phyloP scores from a whole-genome alignment of 2,329 filamentous ascomycete species.

The Tolypocladium guangdongense region DNA sequence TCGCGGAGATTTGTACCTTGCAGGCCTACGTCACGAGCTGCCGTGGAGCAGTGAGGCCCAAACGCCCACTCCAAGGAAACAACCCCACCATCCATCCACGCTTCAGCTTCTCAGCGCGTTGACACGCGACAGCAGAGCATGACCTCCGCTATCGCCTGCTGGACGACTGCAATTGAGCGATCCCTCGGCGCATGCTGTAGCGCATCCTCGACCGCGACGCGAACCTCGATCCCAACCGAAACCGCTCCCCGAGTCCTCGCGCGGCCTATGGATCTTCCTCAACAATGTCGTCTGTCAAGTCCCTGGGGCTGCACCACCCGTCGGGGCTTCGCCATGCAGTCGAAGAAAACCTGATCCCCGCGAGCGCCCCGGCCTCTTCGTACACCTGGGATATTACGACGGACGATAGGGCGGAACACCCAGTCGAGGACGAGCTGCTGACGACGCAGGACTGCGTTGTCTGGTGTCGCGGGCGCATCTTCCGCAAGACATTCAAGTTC shows the following conservation, averaged over 20 bases:
- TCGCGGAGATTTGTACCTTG: not conserved
- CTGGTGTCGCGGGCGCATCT: constrained; percentile 78
- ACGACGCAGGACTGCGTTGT: constrained; percentile 66
- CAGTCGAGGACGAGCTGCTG: constrained; percentile 67
- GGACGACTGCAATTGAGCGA: not conserved
- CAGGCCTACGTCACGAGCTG: not conserved
- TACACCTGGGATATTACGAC: constrained; percentile 66
- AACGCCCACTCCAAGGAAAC: not conserved
- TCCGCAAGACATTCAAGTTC: constrained; percentile 79
- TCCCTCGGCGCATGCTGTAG: not conserved
- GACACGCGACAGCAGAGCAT: not conserved
- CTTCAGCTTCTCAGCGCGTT: not conserved
- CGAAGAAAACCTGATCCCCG: constrained; percentile 63
- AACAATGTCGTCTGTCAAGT: constrained; percentile 79
- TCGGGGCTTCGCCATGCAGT: constrained; percentile 74
- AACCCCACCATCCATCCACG: not conserved
- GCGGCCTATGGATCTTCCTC: constrained; percentile 20
- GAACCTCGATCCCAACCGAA: not conserved
- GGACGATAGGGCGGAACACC: constrained; percentile 25
- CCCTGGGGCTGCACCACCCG: constrained; percentile 83
- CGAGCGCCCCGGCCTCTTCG: constrained; percentile 50
- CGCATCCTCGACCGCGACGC: not conserved
- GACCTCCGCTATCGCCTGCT: not conserved
- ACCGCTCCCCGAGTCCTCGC: not conserved
- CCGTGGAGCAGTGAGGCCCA: not conserved